These are phyloP conservation scores for Paulownia fortunei DNA, from an alignment of 257 asterid genomes.

Conservation along the genomic window DNA sequence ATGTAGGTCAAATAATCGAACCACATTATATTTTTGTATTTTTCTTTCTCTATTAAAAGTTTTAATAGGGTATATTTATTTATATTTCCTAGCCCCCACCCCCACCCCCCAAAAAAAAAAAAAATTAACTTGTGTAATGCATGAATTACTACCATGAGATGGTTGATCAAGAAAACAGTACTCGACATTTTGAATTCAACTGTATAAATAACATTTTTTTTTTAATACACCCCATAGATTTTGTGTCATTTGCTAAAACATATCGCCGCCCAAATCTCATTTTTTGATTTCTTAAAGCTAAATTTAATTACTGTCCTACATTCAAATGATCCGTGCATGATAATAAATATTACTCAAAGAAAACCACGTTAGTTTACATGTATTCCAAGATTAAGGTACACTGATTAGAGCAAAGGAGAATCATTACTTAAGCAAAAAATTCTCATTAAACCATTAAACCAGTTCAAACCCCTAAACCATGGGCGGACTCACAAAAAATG, in stretches of 20 bases:
- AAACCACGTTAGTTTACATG: slow-evolving; percentile 26
- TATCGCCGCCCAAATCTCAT: slow-evolving; percentile 37
- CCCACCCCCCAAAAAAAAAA: too few species aligned
- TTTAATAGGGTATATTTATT: too few species aligned
- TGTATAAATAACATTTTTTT: too few species aligned
- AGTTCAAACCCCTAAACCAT: neutral
- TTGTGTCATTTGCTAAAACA: neutral
- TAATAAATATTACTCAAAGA: neutral
- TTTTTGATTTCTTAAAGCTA: neutral
- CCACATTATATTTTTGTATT: too few species aligned
- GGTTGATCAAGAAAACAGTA: neutral
- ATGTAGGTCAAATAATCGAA: too few species aligned
- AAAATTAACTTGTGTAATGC: too few species aligned
- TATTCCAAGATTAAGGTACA: slow-evolving; percentile 19
- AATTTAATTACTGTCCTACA: neutral
- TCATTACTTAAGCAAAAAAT: neutral
- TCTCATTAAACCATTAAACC: neutral
- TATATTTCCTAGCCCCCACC: too few species aligned
- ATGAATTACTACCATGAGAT: neutral
- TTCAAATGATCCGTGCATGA: slow-evolving; percentile 2
- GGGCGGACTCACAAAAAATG: neutral
- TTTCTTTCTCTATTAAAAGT: too few species aligned
- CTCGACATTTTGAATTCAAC: neutral
- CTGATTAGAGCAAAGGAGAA: neutral
- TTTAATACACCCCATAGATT: neutral